These are phyloP conservation scores for Coprinopsis sp. DNA, from an alignment of 768 basidiomycete species.

Conservation along the genomic window DNA sequence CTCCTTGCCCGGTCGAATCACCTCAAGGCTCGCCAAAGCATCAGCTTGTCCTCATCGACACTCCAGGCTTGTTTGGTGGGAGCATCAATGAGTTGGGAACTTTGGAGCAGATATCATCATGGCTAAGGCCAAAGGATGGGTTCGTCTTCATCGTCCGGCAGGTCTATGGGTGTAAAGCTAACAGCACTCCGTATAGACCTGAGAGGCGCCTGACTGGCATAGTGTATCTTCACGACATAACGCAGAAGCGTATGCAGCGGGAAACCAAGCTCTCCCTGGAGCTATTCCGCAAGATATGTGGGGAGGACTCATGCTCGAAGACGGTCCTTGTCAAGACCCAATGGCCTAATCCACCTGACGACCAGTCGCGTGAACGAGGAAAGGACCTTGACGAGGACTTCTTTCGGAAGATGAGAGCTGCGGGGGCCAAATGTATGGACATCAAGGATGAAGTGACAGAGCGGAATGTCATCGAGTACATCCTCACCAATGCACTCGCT, in stretches of 20 bases:
- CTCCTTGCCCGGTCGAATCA: too few species aligned
- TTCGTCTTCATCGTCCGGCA: neutral
- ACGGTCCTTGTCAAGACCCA: slow-evolving; percentile 6
- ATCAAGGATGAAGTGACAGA: neutral
- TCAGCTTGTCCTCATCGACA: slow-evolving; percentile 4
- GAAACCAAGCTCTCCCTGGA: slow-evolving; percentile 5
- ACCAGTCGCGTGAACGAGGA: neutral
- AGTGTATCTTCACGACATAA: slow-evolving; percentile 9
- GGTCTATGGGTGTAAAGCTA: neutral
- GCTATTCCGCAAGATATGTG: slow-evolving; percentile 4
- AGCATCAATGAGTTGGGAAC: slow-evolving; percentile 1
- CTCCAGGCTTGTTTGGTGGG: slow-evolving; percentile 7
- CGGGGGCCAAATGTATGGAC: neutral
- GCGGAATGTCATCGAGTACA: neutral
- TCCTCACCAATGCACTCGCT: neutral
- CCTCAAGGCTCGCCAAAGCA: neutral
- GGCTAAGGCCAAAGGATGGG: neutral
- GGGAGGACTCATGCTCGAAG: neutral
- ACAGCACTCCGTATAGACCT: neutral
- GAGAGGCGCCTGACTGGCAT: neutral
- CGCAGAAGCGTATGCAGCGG: neutral
- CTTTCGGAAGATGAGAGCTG: slow-evolving; percentile 3
- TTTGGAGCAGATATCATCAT: neutral
- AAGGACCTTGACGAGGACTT: neutral
- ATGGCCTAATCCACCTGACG: neutral